Percentiles rank a stretch among this genome's conserved stretches.
These are phyloP conservation scores for Magnolia changhungtana DNA, from an alignment of 164 flowering plant species.

Conservation along the genomic window DNA sequence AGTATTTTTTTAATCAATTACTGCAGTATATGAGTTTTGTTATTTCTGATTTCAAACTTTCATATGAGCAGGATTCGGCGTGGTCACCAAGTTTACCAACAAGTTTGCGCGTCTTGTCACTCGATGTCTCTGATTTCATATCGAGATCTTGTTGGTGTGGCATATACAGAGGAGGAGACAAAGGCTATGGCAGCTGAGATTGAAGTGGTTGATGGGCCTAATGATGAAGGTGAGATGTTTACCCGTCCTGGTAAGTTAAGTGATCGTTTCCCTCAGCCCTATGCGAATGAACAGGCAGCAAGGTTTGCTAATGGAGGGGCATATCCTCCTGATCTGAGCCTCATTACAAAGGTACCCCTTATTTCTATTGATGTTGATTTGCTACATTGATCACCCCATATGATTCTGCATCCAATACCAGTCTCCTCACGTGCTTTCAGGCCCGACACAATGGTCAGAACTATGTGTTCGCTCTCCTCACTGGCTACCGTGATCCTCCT, in stretches of 20 bases:
- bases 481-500: constrained; percentile 20
- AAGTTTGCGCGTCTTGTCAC: constrained; percentile 89
- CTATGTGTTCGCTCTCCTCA: constrained; percentile 20
- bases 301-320: constrained; percentile 36
- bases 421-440: neutral
- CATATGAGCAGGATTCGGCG: constrained; percentile 63
- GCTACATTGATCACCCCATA: neutral
- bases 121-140: constrained; percentile 78
- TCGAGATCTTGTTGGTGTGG: constrained; percentile 87
- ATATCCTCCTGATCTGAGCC: constrained; percentile 24
- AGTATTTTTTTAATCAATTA: no score
- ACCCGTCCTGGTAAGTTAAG: constrained; percentile 82
- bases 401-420: neutral
- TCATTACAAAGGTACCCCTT: constrained; percentile 15
- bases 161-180: constrained; percentile 77
- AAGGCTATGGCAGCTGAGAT: constrained; percentile 90
- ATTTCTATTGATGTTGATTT: neutral
- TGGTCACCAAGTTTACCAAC: constrained; percentile 81
- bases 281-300: constrained; percentile 76
- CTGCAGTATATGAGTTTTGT: neutral
- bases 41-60: neutral
- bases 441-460: constrained; percentile 25
- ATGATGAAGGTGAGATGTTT: constrained; percentile 91
- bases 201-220: constrained; percentile 90
- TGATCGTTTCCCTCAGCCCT: constrained; percentile 81